Percentiles rank a stretch among this genome's conserved stretches.
Conservation (phyloP, 2,329 filamentous ascomycete genomes). For the Pseudopyricularia javanii region DNA sequence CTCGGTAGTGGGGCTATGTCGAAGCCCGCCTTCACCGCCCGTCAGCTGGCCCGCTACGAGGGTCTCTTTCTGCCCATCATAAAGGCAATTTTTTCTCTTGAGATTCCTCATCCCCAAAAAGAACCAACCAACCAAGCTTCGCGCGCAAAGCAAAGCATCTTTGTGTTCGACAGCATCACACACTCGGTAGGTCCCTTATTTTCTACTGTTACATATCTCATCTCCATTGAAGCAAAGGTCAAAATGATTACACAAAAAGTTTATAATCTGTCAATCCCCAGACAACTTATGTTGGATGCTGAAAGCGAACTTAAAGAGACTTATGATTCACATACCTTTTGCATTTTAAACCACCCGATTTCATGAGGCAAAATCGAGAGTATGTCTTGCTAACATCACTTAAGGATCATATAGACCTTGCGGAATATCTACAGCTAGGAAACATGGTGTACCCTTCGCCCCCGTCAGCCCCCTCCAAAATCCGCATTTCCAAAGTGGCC, state of each 20-base stretch:
- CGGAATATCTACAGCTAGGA: background rate
- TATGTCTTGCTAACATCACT: background rate
- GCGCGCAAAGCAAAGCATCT: background rate
- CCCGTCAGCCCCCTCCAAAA: slow-evolving; percentile 30
- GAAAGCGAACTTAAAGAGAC: slow-evolving; percentile 14
- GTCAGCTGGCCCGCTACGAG: no score
- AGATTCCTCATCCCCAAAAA: background rate
- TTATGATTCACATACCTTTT: background rate
- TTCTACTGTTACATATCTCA: background rate
- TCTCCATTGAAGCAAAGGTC: slow-evolving; percentile 3
- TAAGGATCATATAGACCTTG: background rate
- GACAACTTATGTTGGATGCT: slow-evolving; percentile 27
- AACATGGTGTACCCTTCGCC: slow-evolving; percentile 5
- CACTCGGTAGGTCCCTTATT: background rate
- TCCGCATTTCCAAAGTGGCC: slow-evolving; percentile 71
- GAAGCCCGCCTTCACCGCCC: no score
- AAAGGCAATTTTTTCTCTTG: background rate
- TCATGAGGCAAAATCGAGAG: background rate
- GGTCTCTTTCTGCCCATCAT: no score
- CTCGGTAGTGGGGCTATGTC: no score
- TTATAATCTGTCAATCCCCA: slow-evolving; percentile 50
- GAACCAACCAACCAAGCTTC: background rate
- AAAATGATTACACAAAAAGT: slow-evolving; percentile 33
- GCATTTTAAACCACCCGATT: background rate
- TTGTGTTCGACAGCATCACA: background rate